phyloP scores from a whole-genome alignment of 192 early-diverging fungal genomes.

The Podila epigama region DNA sequence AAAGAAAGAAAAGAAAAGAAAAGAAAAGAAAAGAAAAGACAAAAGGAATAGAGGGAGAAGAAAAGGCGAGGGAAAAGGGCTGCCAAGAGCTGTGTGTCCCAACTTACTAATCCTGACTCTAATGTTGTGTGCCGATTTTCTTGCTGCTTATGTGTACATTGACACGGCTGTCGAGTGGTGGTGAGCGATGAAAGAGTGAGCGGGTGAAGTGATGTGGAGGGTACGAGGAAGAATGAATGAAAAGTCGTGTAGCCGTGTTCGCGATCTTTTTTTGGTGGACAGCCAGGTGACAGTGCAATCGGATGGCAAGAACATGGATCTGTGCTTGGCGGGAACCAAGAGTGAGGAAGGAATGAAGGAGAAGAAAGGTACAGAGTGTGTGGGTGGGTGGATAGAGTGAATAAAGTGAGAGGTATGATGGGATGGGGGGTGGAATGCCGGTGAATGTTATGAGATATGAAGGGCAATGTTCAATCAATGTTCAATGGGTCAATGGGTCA shows the following conservation, averaged over 20 bases:
- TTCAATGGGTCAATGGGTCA: too few species aligned
- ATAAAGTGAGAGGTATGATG: too few species aligned
- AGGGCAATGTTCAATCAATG: too few species aligned
- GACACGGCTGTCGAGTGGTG: too few species aligned
- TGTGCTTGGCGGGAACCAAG: background rate
- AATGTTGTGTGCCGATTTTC: too few species aligned
- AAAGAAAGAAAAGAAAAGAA: background rate
- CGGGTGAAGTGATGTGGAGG: background rate
- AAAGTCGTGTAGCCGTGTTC: background rate
- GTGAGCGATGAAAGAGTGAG: background rate
- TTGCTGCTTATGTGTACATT: too few species aligned
- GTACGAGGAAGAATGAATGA: background rate
- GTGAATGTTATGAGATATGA: too few species aligned
- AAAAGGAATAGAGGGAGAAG: background rate
- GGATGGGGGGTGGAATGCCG: too few species aligned
- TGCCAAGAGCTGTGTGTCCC: background rate
- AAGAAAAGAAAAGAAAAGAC: background rate
- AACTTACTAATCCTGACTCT: too few species aligned
- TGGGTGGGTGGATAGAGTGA: background rate
- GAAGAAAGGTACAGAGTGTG: background rate
- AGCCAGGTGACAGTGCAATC: background rate
- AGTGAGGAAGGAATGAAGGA: background rate
- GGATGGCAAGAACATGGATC: conserved; percentile 2
- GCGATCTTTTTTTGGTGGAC: background rate
- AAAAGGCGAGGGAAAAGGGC: background rate